These are phyloP conservation scores for Phycomyces blakesleeanus DNA, from an alignment of 192 early-diverging fungal species.

Conservation along the genomic window DNA sequence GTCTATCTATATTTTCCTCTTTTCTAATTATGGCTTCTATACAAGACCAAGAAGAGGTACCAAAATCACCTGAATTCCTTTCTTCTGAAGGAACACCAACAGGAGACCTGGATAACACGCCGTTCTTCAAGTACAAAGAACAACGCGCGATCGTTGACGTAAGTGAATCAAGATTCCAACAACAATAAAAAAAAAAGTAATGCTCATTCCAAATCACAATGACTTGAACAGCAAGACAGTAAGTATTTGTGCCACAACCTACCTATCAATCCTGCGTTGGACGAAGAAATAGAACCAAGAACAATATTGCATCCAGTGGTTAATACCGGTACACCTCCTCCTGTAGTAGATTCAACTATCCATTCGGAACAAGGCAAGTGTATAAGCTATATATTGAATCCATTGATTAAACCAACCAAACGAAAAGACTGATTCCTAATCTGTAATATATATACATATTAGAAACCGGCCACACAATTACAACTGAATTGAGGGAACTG, in stretches of 20 bases:
- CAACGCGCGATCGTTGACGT: background rate
- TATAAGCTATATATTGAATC: no score
- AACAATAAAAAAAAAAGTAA: no score
- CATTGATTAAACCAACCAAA: background rate
- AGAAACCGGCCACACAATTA: constrained; percentile 48
- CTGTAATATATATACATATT: background rate
- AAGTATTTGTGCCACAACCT: constrained; percentile 5
- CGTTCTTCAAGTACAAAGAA: background rate
- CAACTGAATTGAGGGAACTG: constrained; percentile 57
- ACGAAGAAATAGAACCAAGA: background rate
- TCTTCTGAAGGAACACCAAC: background rate
- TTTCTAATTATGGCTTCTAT: no score
- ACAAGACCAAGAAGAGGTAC: no score
- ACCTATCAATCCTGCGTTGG: background rate
- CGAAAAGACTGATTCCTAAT: background rate
- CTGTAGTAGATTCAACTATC: no score
- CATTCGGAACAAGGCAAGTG: no score
- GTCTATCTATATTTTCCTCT: no score
- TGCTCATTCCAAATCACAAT: background rate
- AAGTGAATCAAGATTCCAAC: background rate
- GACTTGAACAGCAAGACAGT: constrained; percentile 14
- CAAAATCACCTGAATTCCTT: no score
- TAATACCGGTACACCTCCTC: background rate
- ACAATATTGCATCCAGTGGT: background rate
- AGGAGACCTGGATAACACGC: background rate